phyloP scores from a whole-genome alignment of 805 yeast genomes.

The Kurtzmaniella cleridarum region DNA sequence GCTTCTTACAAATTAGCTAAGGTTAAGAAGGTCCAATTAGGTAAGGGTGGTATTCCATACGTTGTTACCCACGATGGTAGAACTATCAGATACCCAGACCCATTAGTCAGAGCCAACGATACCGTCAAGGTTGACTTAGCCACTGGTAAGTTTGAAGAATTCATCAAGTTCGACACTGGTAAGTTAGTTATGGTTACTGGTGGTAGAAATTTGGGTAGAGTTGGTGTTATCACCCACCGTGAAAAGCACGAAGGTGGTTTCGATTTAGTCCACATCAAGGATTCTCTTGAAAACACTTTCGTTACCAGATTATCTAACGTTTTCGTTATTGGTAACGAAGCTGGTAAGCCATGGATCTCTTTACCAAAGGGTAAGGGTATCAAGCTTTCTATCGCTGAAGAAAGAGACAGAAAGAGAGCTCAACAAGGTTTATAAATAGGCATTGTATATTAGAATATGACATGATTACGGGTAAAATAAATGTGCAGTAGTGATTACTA shows the following conservation, averaged over 20 bases:
- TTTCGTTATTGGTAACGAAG: constrained; percentile 86
- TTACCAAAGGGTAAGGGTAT: constrained; percentile 99
- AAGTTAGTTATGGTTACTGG: constrained; percentile 59
- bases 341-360: constrained; percentile 88
- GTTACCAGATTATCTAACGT: constrained; percentile 93
- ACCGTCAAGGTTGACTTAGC: constrained; percentile 96
- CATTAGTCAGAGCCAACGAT: constrained; percentile 93
- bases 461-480: neutral
- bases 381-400: constrained; percentile 92
- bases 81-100: constrained; percentile 99
- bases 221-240: constrained; percentile 93
- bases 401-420: constrained; percentile 97
- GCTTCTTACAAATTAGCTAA: constrained; percentile 97
- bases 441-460: too few species aligned
- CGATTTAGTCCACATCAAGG: constrained; percentile 96
- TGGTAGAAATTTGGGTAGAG: constrained; percentile 98
- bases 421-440: constrained; percentile 33
- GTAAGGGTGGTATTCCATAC: constrained; percentile 98
- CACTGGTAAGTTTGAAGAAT: constrained; percentile 78
- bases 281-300: constrained; percentile 88
- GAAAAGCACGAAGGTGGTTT: constrained; percentile 98
- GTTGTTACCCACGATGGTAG: constrained; percentile 99
- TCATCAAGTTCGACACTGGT: constrained; percentile 21
- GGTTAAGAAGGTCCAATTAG: constrained; percentile 96
- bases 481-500: too few species aligned